phyloP scores from a whole-genome alignment of 2,329 filamentous ascomycete genomes.

The Penicillium sp. region DNA sequence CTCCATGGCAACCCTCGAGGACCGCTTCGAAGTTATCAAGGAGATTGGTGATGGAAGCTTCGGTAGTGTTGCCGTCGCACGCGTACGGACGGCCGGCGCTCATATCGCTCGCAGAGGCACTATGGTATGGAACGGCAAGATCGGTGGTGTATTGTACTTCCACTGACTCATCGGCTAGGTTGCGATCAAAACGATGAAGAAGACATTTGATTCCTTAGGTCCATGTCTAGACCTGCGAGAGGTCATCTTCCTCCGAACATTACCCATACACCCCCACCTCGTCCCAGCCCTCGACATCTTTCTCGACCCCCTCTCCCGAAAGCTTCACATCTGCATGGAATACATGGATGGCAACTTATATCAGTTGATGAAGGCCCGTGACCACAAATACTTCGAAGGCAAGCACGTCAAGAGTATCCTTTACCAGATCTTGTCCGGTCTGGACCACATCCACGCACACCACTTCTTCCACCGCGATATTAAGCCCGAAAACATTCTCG shows the following conservation, averaged over 20 bases:
- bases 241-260: constrained; percentile 89
- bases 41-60: constrained; percentile 99
- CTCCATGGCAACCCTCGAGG: constrained; percentile 66
- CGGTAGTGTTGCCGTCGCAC: constrained; percentile 87
- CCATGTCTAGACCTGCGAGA: constrained; percentile 92
- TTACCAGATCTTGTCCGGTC: constrained; percentile 91
- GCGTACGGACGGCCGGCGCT: constrained; percentile 85
- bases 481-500: constrained; percentile 97
- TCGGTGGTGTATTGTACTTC: constrained; percentile 3
- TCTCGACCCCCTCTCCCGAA: constrained; percentile 90
- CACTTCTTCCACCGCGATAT: constrained; percentile 99
- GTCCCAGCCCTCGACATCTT: constrained; percentile 99
- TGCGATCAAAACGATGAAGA: constrained; percentile 99
- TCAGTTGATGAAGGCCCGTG: constrained; percentile 96
- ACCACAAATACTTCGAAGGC: constrained; percentile 89
- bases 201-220: constrained; percentile 89
- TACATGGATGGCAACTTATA: constrained; percentile 99
- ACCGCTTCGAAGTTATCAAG: constrained; percentile 94
- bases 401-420: constrained; percentile 95
- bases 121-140: constrained; percentile 63
- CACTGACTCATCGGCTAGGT: constrained; percentile 57
- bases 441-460: constrained; percentile 96
- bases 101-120: constrained; percentile 86
- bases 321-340: constrained; percentile 98
- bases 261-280: constrained; percentile 83